Conservation (phyloP, 1,284 basidiomycete genomes). For the Prillingera fragicola region DNA sequence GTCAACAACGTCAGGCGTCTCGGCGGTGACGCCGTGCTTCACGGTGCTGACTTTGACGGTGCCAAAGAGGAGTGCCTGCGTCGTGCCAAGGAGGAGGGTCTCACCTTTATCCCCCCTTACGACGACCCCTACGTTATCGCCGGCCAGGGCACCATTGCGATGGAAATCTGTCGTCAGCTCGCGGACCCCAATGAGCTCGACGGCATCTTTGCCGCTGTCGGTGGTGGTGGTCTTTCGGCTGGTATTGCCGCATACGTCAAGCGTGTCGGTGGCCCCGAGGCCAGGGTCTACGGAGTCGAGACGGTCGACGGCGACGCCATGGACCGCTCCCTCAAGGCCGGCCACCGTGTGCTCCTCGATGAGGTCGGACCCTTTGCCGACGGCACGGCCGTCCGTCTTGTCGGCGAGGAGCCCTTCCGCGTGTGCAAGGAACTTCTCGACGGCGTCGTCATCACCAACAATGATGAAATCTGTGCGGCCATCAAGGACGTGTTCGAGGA, state of each 20-base stretch:
- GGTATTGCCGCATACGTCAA: slow-evolving; percentile 92
- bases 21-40: slow-evolving; percentile 88
- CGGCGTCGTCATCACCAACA: slow-evolving; percentile 76
- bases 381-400: slow-evolving; percentile 96
- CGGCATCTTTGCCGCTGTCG: slow-evolving; percentile 83
- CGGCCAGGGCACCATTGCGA: slow-evolving; percentile 90
- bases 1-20: slow-evolving; percentile 86
- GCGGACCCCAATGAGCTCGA: slow-evolving; percentile 69
- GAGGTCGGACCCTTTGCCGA: slow-evolving; percentile 97
- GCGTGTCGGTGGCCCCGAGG: slow-evolving; percentile 78
- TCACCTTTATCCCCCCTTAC: slow-evolving; percentile 93
- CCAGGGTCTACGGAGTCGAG: slow-evolving; percentile 86
- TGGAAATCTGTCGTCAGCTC: slow-evolving; percentile 88
- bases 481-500: slow-evolving; percentile 99
- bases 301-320: slow-evolving; percentile 94
- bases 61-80: slow-evolving; percentile 92
- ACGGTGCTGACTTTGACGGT: slow-evolving; percentile 91
- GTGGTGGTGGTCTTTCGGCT: slow-evolving; percentile 85
- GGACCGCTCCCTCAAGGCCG: slow-evolving; percentile 67
- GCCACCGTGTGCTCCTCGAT: slow-evolving; percentile 71
- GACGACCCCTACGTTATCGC: slow-evolving; percentile 97
- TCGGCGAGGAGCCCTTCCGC: slow-evolving; percentile 91
- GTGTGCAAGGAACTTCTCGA: slow-evolving; percentile 84
- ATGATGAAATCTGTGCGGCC: slow-evolving; percentile 96
- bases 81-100: slow-evolving; percentile 67